Evolutionary conservation across 148 eudicot species (phyloP).

Genomic region (Heliamphora exappendiculata): DNA sequence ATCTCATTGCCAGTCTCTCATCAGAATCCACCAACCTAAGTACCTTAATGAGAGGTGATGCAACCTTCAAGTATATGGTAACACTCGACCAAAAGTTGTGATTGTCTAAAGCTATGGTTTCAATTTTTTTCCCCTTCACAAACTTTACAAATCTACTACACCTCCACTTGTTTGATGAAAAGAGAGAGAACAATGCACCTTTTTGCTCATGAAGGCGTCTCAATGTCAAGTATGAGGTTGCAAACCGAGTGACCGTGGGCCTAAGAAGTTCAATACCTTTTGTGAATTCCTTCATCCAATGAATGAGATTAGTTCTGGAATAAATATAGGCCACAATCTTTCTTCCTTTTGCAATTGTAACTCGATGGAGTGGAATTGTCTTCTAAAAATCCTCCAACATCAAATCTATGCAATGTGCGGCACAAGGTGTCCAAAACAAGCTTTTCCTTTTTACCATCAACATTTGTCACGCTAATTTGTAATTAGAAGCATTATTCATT

Average conservation of each 20-base stretch:
- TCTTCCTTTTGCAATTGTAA: slow-evolving; percentile 1
- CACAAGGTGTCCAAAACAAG: slow-evolving; percentile 14
- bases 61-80: not conserved
- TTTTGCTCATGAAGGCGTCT: slow-evolving; percentile 1
- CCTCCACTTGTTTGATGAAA: not conserved
- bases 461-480: not conserved
- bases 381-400: slow-evolving; percentile 13
- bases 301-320: not conserved
- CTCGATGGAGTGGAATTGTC: not conserved
- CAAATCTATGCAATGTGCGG: too few species aligned
- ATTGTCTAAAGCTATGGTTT: not conserved
- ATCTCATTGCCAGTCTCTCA: not conserved
- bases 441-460: not conserved
- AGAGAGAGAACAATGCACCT: not conserved
- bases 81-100: not conserved
- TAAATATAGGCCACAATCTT: not conserved
- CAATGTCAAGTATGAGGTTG: slow-evolving; percentile 3
- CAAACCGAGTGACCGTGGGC: slow-evolving; percentile 5
- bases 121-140: not conserved
- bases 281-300: not conserved
- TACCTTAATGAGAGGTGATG: slow-evolving; percentile 9
- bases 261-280: slow-evolving; percentile 1
- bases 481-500: not conserved
- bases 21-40: slow-evolving; percentile 10
- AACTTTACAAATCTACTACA: not conserved